A percentile compares a stretch with the other conserved stretches of the same genome.
These are phyloP conservation scores for Arthrinium phaeospermum DNA, from an alignment of 2,329 filamentous ascomycete genomes.

Conservation along the genomic window DNA sequence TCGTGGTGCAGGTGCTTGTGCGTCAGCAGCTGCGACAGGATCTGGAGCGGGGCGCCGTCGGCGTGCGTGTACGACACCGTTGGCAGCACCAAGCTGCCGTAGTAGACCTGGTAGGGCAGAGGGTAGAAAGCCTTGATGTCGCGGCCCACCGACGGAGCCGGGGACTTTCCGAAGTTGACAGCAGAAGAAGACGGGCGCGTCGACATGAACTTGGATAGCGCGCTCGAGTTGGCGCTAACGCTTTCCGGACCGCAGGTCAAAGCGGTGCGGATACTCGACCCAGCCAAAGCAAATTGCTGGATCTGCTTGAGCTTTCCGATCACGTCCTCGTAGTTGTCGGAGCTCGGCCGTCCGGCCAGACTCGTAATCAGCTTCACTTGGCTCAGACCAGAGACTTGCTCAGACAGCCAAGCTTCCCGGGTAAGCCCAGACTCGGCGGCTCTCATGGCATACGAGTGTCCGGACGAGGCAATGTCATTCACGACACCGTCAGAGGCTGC, in stretches of 20 bases:
- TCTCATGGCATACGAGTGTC: conserved; percentile 84
- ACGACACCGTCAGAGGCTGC: conserved; percentile 87
- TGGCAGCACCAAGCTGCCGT: conserved; percentile 80
- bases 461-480: conserved; percentile 88
- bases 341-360: conserved; percentile 73
- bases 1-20: conserved; percentile 97
- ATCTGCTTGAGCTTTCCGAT: conserved; percentile 86
- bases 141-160: conserved; percentile 44
- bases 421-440: conserved; percentile 84
- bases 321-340: conserved; percentile 74
- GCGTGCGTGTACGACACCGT: conserved; percentile 83
- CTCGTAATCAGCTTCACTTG: conserved; percentile 86
- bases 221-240: conserved; percentile 70
- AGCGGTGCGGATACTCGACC: conserved; percentile 74
- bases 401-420: conserved; percentile 71
- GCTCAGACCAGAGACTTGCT: conserved; percentile 88
- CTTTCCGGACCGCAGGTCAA: conserved; percentile 85
- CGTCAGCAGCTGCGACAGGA: conserved; percentile 89
- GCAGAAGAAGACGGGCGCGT: conserved; percentile 56
- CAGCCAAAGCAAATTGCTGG: conserved; percentile 76
- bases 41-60: conserved; percentile 80
- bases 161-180: conserved; percentile 43
- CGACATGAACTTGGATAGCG: conserved; percentile 73
- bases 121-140: conserved; percentile 86
- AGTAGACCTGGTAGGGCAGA: conserved; percentile 96